Conservation (phyloP, 2,329 filamentous ascomycete genomes). For the Coniochaeta sp. region DNA sequence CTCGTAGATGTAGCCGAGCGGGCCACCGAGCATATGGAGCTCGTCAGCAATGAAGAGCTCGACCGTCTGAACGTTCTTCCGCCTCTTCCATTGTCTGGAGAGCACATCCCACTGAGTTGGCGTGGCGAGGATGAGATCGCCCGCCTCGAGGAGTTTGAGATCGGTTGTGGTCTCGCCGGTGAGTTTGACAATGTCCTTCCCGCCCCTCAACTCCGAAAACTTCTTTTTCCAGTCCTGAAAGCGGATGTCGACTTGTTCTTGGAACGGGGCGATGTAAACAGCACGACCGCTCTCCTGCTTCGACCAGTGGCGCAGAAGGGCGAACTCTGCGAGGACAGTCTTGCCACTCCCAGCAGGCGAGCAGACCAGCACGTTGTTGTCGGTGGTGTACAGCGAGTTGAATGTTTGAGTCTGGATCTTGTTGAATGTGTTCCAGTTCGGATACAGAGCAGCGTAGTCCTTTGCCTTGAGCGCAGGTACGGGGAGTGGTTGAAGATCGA, state of each 20-base stretch:
- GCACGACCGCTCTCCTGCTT: constrained; percentile 66
- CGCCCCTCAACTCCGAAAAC: constrained; percentile 63
- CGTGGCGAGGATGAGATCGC: constrained; percentile 86
- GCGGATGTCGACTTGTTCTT: constrained; percentile 80
- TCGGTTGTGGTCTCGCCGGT: constrained; percentile 90
- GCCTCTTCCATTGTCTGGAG: constrained; percentile 90
- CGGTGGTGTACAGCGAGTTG: constrained; percentile 82
- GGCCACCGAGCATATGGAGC: constrained; percentile 84
- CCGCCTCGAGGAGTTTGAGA: constrained; percentile 77
- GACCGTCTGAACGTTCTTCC: constrained; percentile 89
- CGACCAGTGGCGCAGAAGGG: constrained; percentile 81
- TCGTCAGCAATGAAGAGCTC: constrained; percentile 93
- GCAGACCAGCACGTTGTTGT: constrained; percentile 90
- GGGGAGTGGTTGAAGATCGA: constrained; percentile 87
- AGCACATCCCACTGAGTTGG: constrained; percentile 93
- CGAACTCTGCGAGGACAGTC: constrained; percentile 93
- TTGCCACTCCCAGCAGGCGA: constrained; percentile 94
- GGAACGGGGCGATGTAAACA: constrained; percentile 91
- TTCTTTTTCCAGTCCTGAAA: constrained; percentile 81
- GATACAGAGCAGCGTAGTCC: constrained; percentile 76
- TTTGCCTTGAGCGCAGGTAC: constrained; percentile 81
- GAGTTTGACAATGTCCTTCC: constrained; percentile 86
- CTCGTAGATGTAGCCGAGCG: constrained; percentile 85
- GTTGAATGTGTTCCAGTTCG: constrained; percentile 84
- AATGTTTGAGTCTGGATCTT: constrained; percentile 97